Evolutionary conservation across 805 yeast species (phyloP).

Genomic region (Kregervanrija delftensis): DNA sequence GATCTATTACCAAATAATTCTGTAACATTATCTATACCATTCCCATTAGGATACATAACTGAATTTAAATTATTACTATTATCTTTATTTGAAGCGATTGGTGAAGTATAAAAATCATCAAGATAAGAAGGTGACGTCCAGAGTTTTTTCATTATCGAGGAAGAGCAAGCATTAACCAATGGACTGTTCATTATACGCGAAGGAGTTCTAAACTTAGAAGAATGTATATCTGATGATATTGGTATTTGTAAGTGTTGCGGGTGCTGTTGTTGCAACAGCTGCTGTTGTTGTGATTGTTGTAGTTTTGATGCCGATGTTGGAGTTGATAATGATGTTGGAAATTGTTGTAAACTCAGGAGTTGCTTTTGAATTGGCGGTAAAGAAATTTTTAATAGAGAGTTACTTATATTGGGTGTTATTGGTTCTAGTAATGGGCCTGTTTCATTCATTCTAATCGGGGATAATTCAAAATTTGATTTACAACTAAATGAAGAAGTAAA

Average conservation of each 20-base stretch:
- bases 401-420: slow-evolving; percentile 40
- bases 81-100: slow-evolving; percentile 18
- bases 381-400: slow-evolving; percentile 5
- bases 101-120: slow-evolving; percentile 61
- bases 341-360: slow-evolving; percentile 4
- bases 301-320: slow-evolving; percentile 4
- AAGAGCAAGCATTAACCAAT: slow-evolving; percentile 15
- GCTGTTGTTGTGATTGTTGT: slow-evolving; percentile 6
- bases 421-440: slow-evolving; percentile 66
- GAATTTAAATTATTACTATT: neutral
- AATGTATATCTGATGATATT: slow-evolving; percentile 6
- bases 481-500: slow-evolving; percentile 64
- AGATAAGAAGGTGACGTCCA: slow-evolving; percentile 64
- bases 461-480: slow-evolving; percentile 54
- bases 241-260: slow-evolving; percentile 2
- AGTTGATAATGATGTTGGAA: slow-evolving; percentile 1
- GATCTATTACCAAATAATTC: no score
- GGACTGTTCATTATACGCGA: slow-evolving; percentile 17
- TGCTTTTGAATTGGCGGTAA: slow-evolving; percentile 13
- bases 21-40: no score
- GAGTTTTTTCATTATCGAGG: slow-evolving; percentile 42
- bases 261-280: neutral
- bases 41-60: no score
- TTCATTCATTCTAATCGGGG: slow-evolving; percentile 50
- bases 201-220: slow-evolving; percentile 24